Base-by-base conservation (phyloP, 2,329 filamentous ascomycete species). In the Aspergillus sp. region DNA sequence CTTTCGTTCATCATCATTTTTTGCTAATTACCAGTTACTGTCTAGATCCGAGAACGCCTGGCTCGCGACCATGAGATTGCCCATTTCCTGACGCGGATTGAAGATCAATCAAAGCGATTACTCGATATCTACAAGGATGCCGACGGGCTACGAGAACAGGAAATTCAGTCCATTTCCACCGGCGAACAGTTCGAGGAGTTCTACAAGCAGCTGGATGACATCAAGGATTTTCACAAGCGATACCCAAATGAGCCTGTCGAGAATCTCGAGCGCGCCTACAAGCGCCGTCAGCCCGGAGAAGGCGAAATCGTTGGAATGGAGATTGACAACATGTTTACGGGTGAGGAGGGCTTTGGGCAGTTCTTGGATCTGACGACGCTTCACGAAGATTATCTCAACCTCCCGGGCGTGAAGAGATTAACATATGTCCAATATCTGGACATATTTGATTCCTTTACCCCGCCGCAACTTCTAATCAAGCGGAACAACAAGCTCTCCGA, bases 171-270 rank as follows among this genome's bases (percentile, higher is more conserved):
- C 34, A 85, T 97, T 44, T 86, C 86, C 30, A 85, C 83, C 0
- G 90, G 88, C 52, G 91, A 97, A 56, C 82, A 88, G 0, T 89
- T 96, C 64, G 87, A 90, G 35, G 84, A 90, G 51, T 98, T 98
- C 69, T 91, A 95, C 74, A 87, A 84, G 53, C 87, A 95, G 60
- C 72, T 95, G 11, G 75, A 80, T 45, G 81, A 84, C 27, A 86
- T 95, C 59, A 93, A 90, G 60, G 83, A 87, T 38, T 94, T 95
- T 63, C 90, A 98, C 67, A 81, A 85, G 46, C 82, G 86, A 56
- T 96, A 98, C 60, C 91, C 91, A 1, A 94, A 95, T 68, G 89
- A 96, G 64, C 89, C 88, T 28, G 88, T 95, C 38, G 93, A 98
- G 67, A 96, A 97, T 58, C 82, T 95, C 10, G 94, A 98, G 70